Base-by-base conservation (phyloP, 345 rosid species). In the Orychophragmus violaceus region DNA sequence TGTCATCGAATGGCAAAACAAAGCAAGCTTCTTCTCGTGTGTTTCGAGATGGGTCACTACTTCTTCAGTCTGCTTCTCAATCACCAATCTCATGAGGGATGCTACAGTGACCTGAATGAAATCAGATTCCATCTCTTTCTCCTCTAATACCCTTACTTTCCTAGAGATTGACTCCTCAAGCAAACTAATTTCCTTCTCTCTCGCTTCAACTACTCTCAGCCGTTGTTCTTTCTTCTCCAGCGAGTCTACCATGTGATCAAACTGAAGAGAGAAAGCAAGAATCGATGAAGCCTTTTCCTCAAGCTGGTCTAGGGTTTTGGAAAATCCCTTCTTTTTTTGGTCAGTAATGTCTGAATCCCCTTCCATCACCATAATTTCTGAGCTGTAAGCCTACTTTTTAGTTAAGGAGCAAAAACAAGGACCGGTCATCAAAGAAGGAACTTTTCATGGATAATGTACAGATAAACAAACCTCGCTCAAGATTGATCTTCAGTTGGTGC, bases 41-140 rank as follows among this genome's bases (percentile, higher is more conserved):
- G 32, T 12, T 16, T 36, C 10, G 8, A 45, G 5, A 1, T 29
- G 29, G 5, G 27, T 62, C 27, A 52, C 49, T 17, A 18, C 28
- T 36, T 51, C 24, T 29, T 56, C 63, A 44, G 8, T 67, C 55
- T 44, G 55, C 52, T 14, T 66, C 44, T 42, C 54, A 55, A 66
- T 13, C 44, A 53, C 71, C 33, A 67, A n/a, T 4, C 45, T 14
- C 33, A 22, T 6, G 4, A 67, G 14, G 3, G 56, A 9, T 30
- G 56, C 56, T 67, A 22, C 64, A 44, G 7, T 7, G 13, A 22
- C 46, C 46, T 21, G n/a, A 22, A 42, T 32, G 46, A 67, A 6
- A 32, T 56, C 56, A 56, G 3, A 44, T 1, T 67, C 63, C 3
- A 10, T 44, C 18, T 67, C 46, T 45, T 44, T 67, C 18, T 56